Base-by-base conservation (phyloP, 495 filamentous ascomycete species). In the Parathielavia hyrcaniae region DNA sequence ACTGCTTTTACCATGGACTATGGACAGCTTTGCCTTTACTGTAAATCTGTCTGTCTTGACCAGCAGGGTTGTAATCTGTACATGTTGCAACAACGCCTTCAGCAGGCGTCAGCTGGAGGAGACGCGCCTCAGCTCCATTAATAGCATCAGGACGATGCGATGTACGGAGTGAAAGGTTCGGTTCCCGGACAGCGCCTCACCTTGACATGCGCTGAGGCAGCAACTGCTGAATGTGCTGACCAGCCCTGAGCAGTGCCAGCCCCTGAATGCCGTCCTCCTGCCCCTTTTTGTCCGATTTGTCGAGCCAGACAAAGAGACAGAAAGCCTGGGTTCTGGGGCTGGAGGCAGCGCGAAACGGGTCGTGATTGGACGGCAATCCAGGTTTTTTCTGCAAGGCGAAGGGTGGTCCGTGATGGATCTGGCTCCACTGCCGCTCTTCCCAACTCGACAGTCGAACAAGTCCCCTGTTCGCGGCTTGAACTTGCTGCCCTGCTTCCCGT, bases 241-340 rank as follows among this genome's bases (percentile, higher is more conserved):
- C 6, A 5, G 34, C 38, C 40, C n/a, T 5, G 20, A 35, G 14
- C 23, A 57, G 36, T 36, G 12, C 11, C n/a, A 16, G 35, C 55
- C 55, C 55, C 46, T 50, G 48, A 58, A 13, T 6, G 22, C 32
- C 43, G 17, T 17, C 35, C 9, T 39, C 53, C 49, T 58, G 46
- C 57, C 49, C 49, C 57, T 47, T 53, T 53, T 50, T n/a, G 19
- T 14, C 26, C 26, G 26, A 30, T 30, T 30, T 30, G 26, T 30
- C 26, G 26, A 7, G 14, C 17, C 35, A 30, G 5, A n/a, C n/a
- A n/a, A n/a, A n/a, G 14, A 49, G 19, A 34, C 12, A 6, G 2
- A 16, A 12, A 16, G 47, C 20, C 16, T 40, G 39, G 13, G 26
- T 51, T 44, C 34, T 6, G 20, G 16, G 9, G 36, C 36, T 48